Base-by-base conservation (phyloP, 1,284 basidiomycete genomes). In the Lentinus polychrous region DNA sequence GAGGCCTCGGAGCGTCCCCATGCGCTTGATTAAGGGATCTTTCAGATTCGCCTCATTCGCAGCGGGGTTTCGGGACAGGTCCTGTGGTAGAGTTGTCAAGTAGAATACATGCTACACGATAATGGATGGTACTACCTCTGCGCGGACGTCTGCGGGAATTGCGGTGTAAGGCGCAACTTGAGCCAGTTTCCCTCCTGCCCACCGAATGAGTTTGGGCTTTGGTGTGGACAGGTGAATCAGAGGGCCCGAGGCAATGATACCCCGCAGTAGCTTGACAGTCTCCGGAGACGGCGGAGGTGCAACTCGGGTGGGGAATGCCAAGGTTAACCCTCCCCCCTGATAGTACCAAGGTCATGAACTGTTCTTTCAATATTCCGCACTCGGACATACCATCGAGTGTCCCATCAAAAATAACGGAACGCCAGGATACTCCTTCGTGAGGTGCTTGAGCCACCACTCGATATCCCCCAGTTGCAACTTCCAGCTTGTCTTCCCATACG, bases 381-480 rank as follows among this genome's bases (percentile, higher is more conserved):
- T 32, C 6, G 38, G 14, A 61, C 75, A 35, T 54, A 87, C 87
- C 90, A 93, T 92, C 2, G 87, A 91, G 62, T 92, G 89, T 0
- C 91, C 90, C 68, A 83, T 79, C 36, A 93, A 59, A 60, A 88
- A 91, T 15, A 88, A 55, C 17, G 84, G 83, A 14, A 79, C 60
- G 3, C 67, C 74, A 2, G 66, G 65, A 46, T 72, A 70, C 49
- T 66, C 59, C 51, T 68, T 66, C 56, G 71, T 75, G 15, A 74
- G 70, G 51, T 81, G 69, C 36, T 67, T 65, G 5, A 91, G 56
- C 41, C 86, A 84, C 78, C 79, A 85, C 38, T 78, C 75, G 18
- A 88, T 71, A 60, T 93, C 90, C 37, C 68, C 66, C 56, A 89
- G 70, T 65, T 89, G 86, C 46, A 83, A 73, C 31, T 66, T 65